phyloP scores from a whole-genome alignment of 805 yeast genomes.

The Barnettozyma siamensis region DNA sequence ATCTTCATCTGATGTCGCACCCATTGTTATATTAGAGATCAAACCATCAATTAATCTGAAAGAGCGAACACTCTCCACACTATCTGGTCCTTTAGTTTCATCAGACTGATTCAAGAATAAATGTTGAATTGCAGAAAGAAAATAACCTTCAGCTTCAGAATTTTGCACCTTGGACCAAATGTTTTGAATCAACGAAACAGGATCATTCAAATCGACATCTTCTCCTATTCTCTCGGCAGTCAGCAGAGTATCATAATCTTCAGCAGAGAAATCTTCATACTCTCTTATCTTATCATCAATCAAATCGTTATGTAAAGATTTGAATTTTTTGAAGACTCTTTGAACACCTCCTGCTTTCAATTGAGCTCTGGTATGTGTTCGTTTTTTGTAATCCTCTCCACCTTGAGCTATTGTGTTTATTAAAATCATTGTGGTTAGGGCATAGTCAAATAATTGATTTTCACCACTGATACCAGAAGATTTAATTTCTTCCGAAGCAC shows the following conservation, averaged over 20 bases:
- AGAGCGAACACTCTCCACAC: constrained; percentile 44
- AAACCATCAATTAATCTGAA: constrained; percentile 61
- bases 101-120: constrained; percentile 38
- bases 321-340: constrained; percentile 45
- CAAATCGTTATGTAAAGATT: constrained; percentile 47
- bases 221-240: constrained; percentile 30
- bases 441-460: constrained; percentile 62
- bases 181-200: constrained; percentile 59
- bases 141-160: constrained; percentile 43
- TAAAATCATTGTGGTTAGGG: constrained; percentile 63
- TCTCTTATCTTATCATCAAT: constrained; percentile 61
- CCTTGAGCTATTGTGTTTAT: constrained; percentile 55
- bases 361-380: constrained; percentile 56
- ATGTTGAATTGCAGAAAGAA: constrained; percentile 48
- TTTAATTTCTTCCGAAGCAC: constrained; percentile 80
- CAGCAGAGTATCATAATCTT: constrained; percentile 45
- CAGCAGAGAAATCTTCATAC: constrained; percentile 50
- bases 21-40: constrained; percentile 54
- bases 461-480: constrained; percentile 47
- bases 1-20: constrained; percentile 41
- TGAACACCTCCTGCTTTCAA: constrained; percentile 53
- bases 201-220: constrained; percentile 45
- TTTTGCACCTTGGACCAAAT: constrained; percentile 56
- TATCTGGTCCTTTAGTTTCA: constrained; percentile 39
- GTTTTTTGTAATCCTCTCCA: constrained; percentile 29